These are phyloP conservation scores for Mycena rebaudengoi DNA, from an alignment of 768 basidiomycete genomes.

Conservation along the genomic window DNA sequence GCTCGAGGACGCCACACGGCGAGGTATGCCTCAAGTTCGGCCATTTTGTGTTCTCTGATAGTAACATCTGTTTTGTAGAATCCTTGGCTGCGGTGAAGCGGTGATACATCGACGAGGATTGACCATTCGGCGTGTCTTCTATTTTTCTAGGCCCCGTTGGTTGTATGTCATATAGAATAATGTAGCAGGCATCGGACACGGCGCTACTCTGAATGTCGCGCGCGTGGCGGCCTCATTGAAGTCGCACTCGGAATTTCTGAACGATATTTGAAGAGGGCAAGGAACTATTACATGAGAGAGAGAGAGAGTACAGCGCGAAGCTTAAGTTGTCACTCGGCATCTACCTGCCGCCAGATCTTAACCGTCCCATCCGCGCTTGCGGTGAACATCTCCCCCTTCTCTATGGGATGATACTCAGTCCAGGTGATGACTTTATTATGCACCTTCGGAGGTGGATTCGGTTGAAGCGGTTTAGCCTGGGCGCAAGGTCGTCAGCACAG, in stretches of 20 bases:
- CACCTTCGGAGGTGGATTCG: slow-evolving; percentile 77
- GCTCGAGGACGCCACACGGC: slow-evolving; percentile 93
- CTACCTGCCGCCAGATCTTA: slow-evolving; percentile 82
- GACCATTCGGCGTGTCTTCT: slow-evolving; percentile 1
- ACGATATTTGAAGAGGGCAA: too few species aligned
- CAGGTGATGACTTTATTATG: slow-evolving; percentile 91
- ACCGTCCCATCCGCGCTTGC: slow-evolving; percentile 91
- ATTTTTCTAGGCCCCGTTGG: slow-evolving; percentile 6
- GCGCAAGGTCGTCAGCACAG: slow-evolving; percentile 16
- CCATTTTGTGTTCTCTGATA: neutral
- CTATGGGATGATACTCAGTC: slow-evolving; percentile 89
- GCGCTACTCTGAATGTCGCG: too few species aligned
- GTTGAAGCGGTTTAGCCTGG: slow-evolving; percentile 75
- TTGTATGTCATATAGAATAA: slow-evolving; percentile 15
- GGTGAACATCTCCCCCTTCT: slow-evolving; percentile 85
- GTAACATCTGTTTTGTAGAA: slow-evolving; percentile 46
- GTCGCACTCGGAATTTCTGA: too few species aligned
- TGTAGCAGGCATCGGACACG: too few species aligned
- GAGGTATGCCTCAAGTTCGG: slow-evolving; percentile 65
- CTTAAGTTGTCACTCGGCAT: slow-evolving; percentile 8
- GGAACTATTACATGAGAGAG: too few species aligned
- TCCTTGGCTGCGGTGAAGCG: slow-evolving; percentile 28
- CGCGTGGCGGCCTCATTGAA: too few species aligned
- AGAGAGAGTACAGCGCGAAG: neutral
- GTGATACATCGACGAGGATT: slow-evolving; percentile 10